Evolutionary conservation across 345 rosid genomes (phyloP).

Genomic region (Eutrema heterophyllum): DNA sequence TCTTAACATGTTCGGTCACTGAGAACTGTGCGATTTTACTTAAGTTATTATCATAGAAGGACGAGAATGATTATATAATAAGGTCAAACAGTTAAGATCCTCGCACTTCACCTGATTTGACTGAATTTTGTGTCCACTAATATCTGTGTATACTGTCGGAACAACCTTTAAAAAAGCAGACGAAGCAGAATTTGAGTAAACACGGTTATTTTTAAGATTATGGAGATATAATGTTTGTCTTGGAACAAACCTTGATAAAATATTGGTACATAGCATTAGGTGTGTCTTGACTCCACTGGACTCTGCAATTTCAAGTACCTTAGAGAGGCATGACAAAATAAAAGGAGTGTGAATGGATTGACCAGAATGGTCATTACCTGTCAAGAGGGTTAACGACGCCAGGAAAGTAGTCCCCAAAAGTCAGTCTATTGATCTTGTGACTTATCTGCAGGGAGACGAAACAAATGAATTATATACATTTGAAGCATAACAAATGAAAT

Average conservation of each 20-base stretch:
- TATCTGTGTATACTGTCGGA: conserved; percentile 84
- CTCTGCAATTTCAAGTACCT: conserved; percentile 38
- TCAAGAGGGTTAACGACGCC: conserved; percentile 97
- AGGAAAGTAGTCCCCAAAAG: conserved; percentile 86
- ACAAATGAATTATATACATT: background rate
- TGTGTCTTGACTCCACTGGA: conserved; percentile 48
- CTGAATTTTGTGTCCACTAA: conserved; percentile 69
- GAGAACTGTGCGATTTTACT: conserved; percentile 55
- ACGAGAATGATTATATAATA: conserved; percentile 6
- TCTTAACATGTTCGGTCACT: conserved; percentile 84
- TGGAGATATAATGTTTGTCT: background rate
- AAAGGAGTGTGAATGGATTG: background rate
- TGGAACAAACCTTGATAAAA: conserved; percentile 61
- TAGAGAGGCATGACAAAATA: background rate
- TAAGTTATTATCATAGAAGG: background rate
- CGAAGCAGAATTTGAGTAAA: background rate
- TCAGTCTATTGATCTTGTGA: conserved; percentile 75
- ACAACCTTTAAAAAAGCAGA: conserved; percentile 49
- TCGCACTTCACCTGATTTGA: conserved; percentile 64
- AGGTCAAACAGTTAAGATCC: background rate
- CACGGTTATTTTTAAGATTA: background rate
- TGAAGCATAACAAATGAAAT: background rate
- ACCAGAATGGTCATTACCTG: conserved; percentile 38
- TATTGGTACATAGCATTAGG: conserved; percentile 37
- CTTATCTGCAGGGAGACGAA: conserved; percentile 54